These are phyloP conservation scores for Dissophora ornata DNA, from an alignment of 192 early-diverging fungal genomes.

Conservation along the genomic window DNA sequence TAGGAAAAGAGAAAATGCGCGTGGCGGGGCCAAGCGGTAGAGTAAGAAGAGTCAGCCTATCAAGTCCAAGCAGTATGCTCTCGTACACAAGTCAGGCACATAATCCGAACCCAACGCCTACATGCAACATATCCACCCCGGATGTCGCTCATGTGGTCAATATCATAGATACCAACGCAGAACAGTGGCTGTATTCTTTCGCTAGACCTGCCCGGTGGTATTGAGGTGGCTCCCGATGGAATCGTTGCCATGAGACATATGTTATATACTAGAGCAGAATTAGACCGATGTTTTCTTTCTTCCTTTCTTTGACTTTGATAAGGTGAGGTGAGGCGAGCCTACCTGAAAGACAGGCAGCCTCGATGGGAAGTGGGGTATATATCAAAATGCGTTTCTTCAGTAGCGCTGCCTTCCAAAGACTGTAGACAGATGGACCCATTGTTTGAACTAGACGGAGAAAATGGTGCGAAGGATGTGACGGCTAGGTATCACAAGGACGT, in stretches of 20 bases:
- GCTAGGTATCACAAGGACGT: constrained; percentile 9
- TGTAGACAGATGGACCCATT: constrained; percentile 64
- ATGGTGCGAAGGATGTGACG: constrained; percentile 54
- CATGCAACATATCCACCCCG: constrained; percentile 61
- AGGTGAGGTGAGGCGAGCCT: too few relatives aligned
- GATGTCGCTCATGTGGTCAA: constrained; percentile 43
- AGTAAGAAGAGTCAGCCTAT: not conserved
- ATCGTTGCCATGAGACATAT: constrained; percentile 59
- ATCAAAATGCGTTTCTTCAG: constrained; percentile 64
- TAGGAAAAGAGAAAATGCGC: constrained; percentile 18
- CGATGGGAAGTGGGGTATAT: constrained; percentile 59
- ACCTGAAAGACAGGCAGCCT: constrained; percentile 60
- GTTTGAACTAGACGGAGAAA: constrained; percentile 57
- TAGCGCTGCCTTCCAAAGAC: constrained; percentile 65
- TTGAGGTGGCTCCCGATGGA: constrained; percentile 20
- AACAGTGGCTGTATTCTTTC: constrained; percentile 54
- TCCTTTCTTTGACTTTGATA: too few relatives aligned
- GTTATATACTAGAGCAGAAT: constrained; percentile 56
- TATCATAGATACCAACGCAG: constrained; percentile 63
- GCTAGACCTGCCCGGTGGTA: constrained; percentile 7
- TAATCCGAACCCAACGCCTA: too few relatives aligned
- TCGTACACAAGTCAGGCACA: too few relatives aligned
- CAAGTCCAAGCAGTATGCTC: not conserved
- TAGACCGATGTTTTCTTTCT: too few relatives aligned
- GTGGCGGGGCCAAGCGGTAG: too few relatives aligned